Evolutionary conservation across 129 eudicot genomes (phyloP), one percentile per base, ranked within the genome.

Genomic region (Chrysanthemum seticuspe): DNA sequence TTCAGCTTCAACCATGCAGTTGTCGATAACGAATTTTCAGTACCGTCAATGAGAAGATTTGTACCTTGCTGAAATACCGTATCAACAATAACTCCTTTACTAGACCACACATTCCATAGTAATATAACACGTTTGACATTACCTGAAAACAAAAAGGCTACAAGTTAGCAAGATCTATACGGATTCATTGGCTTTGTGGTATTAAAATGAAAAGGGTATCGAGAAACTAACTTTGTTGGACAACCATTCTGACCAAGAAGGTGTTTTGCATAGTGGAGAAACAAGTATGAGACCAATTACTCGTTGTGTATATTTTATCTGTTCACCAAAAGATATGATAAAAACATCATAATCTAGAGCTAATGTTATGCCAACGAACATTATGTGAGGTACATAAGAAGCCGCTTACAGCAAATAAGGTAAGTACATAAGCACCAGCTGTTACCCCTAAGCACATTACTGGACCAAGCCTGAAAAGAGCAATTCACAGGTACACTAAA

Each of bases 171-270:
- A 67, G 58, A 67, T 57, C 58, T 58, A 13, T 67, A 6, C 13
- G 4, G 53, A 64, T 6, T 52, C 12, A 51, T 13, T 34, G n/a
- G 62, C 10, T 16, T 50, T 47, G 14, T 11, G 50, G 36, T 31
- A 21, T 59, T 34, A 62, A 66, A 70, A 77, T n/a, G 51, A 11
- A 3, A 29, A 63, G 48, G 13, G 23, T 59, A 10, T 73, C 31
- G 29, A 67, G 77, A 79, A 64, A 44, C 55, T 57, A 48, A 92
- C 98, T 96, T 92, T 92, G 69, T 87, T 92, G 68, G 75, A 85
- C 77, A 92, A 59, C 98, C 98, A 92, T 74, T 92, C 98, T 55
- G 98, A 89, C 98, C 98, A 92, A 70, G 95, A 92, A 18, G 98
- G 98, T 73, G 95, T 76, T 87, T 87, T 83, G 87, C 98, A 92